Evolutionary conservation across 345 rosid genomes (phyloP), one percentile per base, ranked within the genome.

Genomic region (Ceriops zippeliana): DNA sequence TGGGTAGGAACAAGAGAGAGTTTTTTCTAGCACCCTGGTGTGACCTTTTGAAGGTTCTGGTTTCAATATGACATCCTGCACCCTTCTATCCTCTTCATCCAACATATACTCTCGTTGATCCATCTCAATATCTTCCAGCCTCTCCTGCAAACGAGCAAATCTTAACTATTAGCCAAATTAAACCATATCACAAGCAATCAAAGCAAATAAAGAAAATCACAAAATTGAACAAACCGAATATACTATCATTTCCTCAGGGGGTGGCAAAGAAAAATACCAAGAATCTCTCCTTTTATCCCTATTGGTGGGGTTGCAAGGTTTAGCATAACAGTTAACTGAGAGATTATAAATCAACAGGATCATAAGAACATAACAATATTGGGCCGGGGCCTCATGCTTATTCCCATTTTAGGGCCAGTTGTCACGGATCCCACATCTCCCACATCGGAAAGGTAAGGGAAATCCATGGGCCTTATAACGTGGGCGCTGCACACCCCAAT

Each of bases 81-180:
- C 87, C 80, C 82, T 88, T 72, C 87, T 87, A 52, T 95, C 97
- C 80, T 91, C 99, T 65, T 89, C 96, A 74, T 89, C 99, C 60
- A 95, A 71, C 27, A 96, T 95, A 67, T 91, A 95, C 80, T 95
- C 99, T 0, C 81, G 65, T 67, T 91, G 97, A 89, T 95, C 96
- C 78, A 74, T 87, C 83, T 90, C 99, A 70, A 95, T 95, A 77
- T 79, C 81, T 66, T 88, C 96, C 22, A 95, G 69, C 70, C 97
- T 86, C 86, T 91, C 97, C 97, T 93, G 81, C 32, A 83, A 6
- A 74, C 8, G 26, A 35, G 24, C 31, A 49, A 35, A 19, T 30
- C 42, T 7, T 5, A 30, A 63, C 73, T 52, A 49, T 60, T 58
- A 76, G 49, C 53, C 65, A 64, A 56, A 69, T 51, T 47, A 51